A percentile compares a stretch with the other conserved stretches of the same genome.
These are phyloP conservation scores for Handroanthus guayacan DNA, from an alignment of 257 asterid genomes.

Conservation along the genomic window DNA sequence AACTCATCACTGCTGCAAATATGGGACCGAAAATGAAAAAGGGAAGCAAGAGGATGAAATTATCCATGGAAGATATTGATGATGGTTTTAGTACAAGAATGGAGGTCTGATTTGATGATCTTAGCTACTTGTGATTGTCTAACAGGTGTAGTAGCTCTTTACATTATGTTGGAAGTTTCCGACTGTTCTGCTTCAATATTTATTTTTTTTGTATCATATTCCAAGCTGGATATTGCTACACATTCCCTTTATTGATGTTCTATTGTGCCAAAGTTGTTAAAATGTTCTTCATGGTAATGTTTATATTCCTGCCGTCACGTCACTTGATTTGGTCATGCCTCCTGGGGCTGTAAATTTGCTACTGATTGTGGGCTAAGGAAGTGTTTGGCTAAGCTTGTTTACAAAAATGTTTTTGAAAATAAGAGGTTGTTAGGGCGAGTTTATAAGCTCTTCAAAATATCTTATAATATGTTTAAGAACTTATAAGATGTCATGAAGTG, in stretches of 20 bases:
- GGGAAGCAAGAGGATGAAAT: constrained; percentile 49
- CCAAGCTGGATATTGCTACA: neutral
- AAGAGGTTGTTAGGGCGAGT: too few species aligned
- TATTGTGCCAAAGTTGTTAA: neutral
- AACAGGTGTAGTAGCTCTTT: neutral
- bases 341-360: too few species aligned
- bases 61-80: neutral
- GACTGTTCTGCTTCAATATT: neutral
- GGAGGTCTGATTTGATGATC: constrained; percentile 24
- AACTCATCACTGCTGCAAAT: constrained; percentile 82
- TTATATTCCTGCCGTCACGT: neutral
- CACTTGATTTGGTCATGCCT: neutral
- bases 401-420: too few species aligned
- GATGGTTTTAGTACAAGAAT: neutral
- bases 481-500: too few species aligned
- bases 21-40: constrained; percentile 51
- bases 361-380: too few species aligned
- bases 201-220: neutral
- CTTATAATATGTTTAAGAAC: too few species aligned
- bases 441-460: too few species aligned
- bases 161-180: neutral
- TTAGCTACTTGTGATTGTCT: constrained; percentile 9
- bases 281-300: neutral
- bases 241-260: neutral
- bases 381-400: too few species aligned